Evolutionary conservation across 208 protist species (phyloP).

Genomic region (Crithidia thermophila): DNA sequence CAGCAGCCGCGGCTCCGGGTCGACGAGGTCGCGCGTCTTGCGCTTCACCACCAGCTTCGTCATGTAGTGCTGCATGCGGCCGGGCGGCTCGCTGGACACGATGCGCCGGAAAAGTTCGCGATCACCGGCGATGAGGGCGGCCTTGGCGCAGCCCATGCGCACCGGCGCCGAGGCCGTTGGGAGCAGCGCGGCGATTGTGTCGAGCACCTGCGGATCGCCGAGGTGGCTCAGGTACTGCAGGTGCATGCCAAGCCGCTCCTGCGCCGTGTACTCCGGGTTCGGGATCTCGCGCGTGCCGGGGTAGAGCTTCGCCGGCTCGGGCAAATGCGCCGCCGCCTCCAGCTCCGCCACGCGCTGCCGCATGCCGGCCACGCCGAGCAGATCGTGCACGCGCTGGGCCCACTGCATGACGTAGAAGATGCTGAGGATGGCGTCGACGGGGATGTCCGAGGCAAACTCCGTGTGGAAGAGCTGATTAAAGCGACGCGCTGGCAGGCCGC

Average conservation of each 20-base stretch:
- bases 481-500: slow-evolving; percentile 60
- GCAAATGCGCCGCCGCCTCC: slow-evolving; percentile 42
- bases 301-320: slow-evolving; percentile 64
- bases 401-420: slow-evolving; percentile 80
- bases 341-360: slow-evolving; percentile 78
- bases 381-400: slow-evolving; percentile 53
- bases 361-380: slow-evolving; percentile 81
- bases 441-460: slow-evolving; percentile 84
- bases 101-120: slow-evolving; percentile 83
- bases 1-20: slow-evolving; percentile 79
- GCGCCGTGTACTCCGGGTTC: slow-evolving; percentile 85
- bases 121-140: slow-evolving; percentile 85
- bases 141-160: slow-evolving; percentile 93
- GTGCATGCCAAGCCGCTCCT: slow-evolving; percentile 91
- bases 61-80: slow-evolving; percentile 91
- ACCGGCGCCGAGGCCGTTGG: slow-evolving; percentile 66
- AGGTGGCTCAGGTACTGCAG: slow-evolving; percentile 88
- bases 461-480: slow-evolving; percentile 77
- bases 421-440: slow-evolving; percentile 74
- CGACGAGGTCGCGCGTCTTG: slow-evolving; percentile 85
- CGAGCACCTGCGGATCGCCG: slow-evolving; percentile 69
- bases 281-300: slow-evolving; percentile 88
- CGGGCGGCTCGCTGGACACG: slow-evolving; percentile 83
- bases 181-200: slow-evolving; percentile 63
- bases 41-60: slow-evolving; percentile 86